Evolutionary conservation across 1,284 basidiomycete genomes (phyloP).

Genomic region (Ganoderma multipileum): DNA sequence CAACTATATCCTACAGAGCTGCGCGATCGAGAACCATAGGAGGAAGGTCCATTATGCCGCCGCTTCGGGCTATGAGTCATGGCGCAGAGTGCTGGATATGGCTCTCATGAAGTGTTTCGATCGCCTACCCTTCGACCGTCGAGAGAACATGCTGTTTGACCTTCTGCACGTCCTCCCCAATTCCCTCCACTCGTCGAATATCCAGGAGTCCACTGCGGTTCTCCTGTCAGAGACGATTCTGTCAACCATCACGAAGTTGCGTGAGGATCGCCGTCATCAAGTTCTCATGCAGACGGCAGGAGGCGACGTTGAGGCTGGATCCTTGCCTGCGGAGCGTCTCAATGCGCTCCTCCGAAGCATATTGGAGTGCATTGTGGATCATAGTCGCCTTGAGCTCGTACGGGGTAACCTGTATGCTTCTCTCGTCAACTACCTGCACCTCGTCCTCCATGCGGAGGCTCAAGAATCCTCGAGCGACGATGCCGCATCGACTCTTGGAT

Average conservation of each 20-base stretch:
- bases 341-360: conserved; percentile 79
- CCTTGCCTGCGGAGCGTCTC: conserved; percentile 83
- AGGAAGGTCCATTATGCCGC: conserved; percentile 80
- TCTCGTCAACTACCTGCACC: conserved; percentile 88
- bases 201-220: conserved; percentile 78
- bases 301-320: conserved; percentile 60
- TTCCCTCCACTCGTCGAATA: conserved; percentile 62
- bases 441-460: conserved; percentile 55
- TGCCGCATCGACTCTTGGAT: conserved; percentile 24
- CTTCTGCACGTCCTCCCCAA: conserved; percentile 80
- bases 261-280: conserved; percentile 78
- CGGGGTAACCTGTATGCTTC: conserved; percentile 97
- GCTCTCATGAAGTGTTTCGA: conserved; percentile 86
- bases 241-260: conserved; percentile 84
- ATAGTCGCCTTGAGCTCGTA: conserved; percentile 85
- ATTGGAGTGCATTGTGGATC: conserved; percentile 80
- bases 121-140: conserved; percentile 77
- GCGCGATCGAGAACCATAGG: conserved; percentile 87
- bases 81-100: conserved; percentile 85
- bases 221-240: conserved; percentile 85
- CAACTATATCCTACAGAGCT: conserved; percentile 80
- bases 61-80: conserved; percentile 77
- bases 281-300: conserved; percentile 68
- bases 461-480: conserved; percentile 24
- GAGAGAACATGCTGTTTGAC: conserved; percentile 89